Base-by-base conservation (phyloP, 805 yeast genomes). In the Nakazawaea sp. region DNA sequence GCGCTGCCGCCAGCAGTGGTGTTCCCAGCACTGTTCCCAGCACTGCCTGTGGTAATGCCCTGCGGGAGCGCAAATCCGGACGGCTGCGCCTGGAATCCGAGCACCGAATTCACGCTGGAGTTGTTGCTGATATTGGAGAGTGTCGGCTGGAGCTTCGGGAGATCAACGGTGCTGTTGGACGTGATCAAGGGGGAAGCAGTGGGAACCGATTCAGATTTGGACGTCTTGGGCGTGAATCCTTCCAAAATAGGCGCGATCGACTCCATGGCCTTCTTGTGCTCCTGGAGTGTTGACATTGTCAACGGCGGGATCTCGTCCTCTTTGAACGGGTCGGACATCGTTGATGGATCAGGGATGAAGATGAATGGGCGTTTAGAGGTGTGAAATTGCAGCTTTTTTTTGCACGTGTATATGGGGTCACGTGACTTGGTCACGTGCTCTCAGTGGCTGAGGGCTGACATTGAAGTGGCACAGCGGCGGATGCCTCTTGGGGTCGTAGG, bases 201-300 rank as follows among this genome's bases (percentile, higher is more conserved):
- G 13, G 42, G 35, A 11, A 40, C 58, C 18, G 57, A 48, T 41
- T 61, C 65, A 3, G 62, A 55, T 39, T 56, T 58, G 1, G 81
- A 71, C 1, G 88, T 72, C 50, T 81, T 83, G 4, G 92, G 92
- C 4, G 75, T 70, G 55, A 81, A 84, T 1, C 75, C 67, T 51
- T 80, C 88, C 28, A 84, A 56, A 52, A 83, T 81, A 2, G 94
- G 92, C 1, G 90, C 90, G 30, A 83, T 75, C 0, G 86, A 72
- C 9, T 85, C 89, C 66, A 82, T 78, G 10, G 90, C 90, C 44
- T 66, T 75, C 48, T 66, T 67, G 23, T 59, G 64, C 27, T 53
- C 55, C 16, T 50, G 59, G 20, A 59, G 36, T 1, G 62, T 48
- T 24, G 56, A 59, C 17, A 52, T 42, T 8, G 62, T 56, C 9